These are phyloP conservation scores for Gastrolobium bilobum DNA, from an alignment of 306 rosid genomes.

Conservation along the genomic window DNA sequence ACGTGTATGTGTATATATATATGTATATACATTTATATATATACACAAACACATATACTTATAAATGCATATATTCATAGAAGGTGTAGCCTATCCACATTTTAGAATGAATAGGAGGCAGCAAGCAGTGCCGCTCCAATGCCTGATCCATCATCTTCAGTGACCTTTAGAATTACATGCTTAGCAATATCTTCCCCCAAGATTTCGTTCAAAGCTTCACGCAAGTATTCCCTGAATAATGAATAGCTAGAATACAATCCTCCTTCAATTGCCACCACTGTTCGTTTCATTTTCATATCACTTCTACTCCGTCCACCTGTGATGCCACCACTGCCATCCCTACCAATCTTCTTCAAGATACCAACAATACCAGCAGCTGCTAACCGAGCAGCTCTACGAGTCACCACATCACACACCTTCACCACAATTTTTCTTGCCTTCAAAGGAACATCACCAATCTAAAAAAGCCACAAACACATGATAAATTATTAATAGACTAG, in stretches of 20 bases:
- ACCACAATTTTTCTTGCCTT: conserved; percentile 80
- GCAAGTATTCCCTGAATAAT: conserved; percentile 80
- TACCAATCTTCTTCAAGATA: conserved; percentile 90
- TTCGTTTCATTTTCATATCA: conserved; percentile 68
- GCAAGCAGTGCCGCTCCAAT: conserved; percentile 90
- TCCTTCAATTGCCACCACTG: conserved; percentile 87
- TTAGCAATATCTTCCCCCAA: conserved; percentile 81
- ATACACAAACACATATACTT: conserved; percentile 17
- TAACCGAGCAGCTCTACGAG: conserved; percentile 86
- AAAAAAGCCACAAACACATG: conserved; percentile 47
- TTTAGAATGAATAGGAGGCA: conserved; percentile 73
- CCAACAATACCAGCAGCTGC: conserved; percentile 95
- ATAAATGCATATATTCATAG: conserved; percentile 58
- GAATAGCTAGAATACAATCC: conserved; percentile 78
- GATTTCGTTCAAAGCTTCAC: conserved; percentile 80
- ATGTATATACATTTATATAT: conserved; percentile 10
- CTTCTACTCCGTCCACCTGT: conserved; percentile 79
- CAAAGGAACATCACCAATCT: conserved; percentile 76
- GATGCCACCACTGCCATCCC: conserved; percentile 88
- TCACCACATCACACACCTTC: conserved; percentile 82
- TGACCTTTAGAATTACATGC: conserved; percentile 76
- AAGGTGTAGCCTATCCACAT: conserved; percentile 78
- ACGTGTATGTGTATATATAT: conserved; percentile 46
- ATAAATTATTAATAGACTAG: conserved; percentile 28
- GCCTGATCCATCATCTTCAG: conserved; percentile 93